phyloP scores from a whole-genome alignment of 305 asterid genomes.

The Fraxinus ornus region DNA sequence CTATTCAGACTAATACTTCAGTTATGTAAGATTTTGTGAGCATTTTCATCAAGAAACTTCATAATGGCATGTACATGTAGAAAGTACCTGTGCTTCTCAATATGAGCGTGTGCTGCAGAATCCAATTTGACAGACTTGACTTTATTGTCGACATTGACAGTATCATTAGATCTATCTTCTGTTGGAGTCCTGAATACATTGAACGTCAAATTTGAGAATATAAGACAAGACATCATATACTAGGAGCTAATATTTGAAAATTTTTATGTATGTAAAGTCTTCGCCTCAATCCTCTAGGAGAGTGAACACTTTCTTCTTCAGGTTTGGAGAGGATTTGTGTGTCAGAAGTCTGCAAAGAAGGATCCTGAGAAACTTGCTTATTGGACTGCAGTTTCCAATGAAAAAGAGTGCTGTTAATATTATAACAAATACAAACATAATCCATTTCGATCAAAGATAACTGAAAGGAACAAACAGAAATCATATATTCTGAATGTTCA shows the following conservation, averaged over 20 bases:
- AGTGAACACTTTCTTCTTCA: conserved; percentile 42
- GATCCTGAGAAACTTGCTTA: conserved; percentile 37
- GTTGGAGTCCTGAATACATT: conserved; percentile 49
- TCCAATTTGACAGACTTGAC: conserved; percentile 67
- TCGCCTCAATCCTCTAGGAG: conserved; percentile 76
- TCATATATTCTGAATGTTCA: background rate
- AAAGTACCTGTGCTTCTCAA: conserved; percentile 76
- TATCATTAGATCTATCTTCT: conserved; percentile 42
- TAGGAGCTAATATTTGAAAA: too few relatives aligned
- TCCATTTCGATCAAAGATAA: background rate
- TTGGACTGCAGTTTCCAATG: conserved; percentile 42
- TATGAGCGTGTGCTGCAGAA: conserved; percentile 68
- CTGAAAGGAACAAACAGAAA: background rate
- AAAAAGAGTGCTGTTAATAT: conserved; percentile 17
- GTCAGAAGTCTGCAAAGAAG: conserved; percentile 38
- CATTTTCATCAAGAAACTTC: conserved; percentile 3
- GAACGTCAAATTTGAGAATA: conserved; percentile 21
- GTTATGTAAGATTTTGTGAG: background rate
- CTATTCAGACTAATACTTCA: background rate
- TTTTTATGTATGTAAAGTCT: too few relatives aligned
- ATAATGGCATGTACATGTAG: background rate
- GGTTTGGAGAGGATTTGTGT: conserved; percentile 43
- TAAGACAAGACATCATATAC: conserved; percentile 14
- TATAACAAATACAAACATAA: background rate
- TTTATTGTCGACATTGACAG: conserved; percentile 38